A percentile compares a stretch with the other conserved stretches of the same genome.
phyloP scores from a whole-genome alignment of 768 basidiomycete genomes.

The Psilocybe azurescens region DNA sequence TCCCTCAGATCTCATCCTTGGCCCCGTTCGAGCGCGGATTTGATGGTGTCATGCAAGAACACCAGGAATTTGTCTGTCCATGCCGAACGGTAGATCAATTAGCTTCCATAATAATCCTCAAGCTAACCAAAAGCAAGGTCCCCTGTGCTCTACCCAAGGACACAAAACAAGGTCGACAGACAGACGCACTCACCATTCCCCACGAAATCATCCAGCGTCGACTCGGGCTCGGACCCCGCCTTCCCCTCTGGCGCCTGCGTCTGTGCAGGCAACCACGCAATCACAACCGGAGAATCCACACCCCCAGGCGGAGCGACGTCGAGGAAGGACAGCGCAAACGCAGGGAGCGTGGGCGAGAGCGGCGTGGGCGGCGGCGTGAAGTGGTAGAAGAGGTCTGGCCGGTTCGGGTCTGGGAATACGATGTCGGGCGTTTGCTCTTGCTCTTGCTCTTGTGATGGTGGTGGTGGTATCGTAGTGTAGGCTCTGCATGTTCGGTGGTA shows the following conservation, averaged over 20 bases:
- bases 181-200: constrained; percentile 62
- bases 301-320: constrained; percentile 43
- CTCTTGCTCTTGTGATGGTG: not conserved
- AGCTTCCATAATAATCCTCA: too few species aligned
- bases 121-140: too few species aligned
- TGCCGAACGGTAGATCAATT: not conserved
- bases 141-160: too few species aligned
- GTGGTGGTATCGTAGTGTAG: not conserved
- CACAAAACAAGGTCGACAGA: too few species aligned
- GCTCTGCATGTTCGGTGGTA: too few species aligned
- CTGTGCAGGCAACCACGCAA: constrained; percentile 75
- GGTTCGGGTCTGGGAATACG: constrained; percentile 56
- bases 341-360: constrained; percentile 46
- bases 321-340: constrained; percentile 72
- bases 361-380: constrained; percentile 57
- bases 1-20: constrained; percentile 71
- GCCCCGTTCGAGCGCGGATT: constrained; percentile 55
- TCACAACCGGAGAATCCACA: constrained; percentile 53
- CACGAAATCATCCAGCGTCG: constrained; percentile 68
- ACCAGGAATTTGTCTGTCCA: constrained; percentile 60
- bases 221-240: too few species aligned
- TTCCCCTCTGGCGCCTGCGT: too few species aligned
- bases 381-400: constrained; percentile 77
- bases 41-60: constrained; percentile 65
- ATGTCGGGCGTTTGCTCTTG: constrained; percentile 33